phyloP scores from a whole-genome alignment of 495 filamentous ascomycete genomes.

The Corynascus novoguineensis region DNA sequence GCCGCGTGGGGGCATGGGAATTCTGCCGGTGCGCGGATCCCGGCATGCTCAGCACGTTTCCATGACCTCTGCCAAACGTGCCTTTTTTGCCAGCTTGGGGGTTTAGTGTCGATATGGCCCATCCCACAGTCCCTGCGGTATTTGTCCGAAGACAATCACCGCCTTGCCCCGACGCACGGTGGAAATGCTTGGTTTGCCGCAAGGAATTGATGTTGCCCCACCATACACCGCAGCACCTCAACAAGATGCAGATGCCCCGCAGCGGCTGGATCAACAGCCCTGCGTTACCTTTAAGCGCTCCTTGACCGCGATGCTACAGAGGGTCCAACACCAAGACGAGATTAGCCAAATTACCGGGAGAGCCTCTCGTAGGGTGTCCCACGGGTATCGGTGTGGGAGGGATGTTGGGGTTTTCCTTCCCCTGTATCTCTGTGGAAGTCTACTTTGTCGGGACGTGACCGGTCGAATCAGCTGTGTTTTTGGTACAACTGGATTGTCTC shows the following conservation, averaged over 20 bases:
- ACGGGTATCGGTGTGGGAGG: not conserved
- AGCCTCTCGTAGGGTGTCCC: not conserved
- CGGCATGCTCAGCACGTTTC: constrained; percentile 4
- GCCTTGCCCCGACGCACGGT: not conserved
- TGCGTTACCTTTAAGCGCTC: not conserved
- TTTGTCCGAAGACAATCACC: constrained; percentile 12
- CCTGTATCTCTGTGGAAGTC: too few relatives aligned
- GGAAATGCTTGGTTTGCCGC: too few relatives aligned
- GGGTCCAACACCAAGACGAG: constrained; percentile 12
- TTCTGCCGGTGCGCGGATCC: constrained; percentile 16
- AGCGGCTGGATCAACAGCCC: not conserved
- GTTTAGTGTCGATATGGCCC: constrained; percentile 2
- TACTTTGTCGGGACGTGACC: too few relatives aligned
- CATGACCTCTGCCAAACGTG: constrained; percentile 15
- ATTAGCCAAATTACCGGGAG: not conserved
- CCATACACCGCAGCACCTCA: constrained; percentile 7
- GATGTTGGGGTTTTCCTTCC: not conserved
- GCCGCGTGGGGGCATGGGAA: constrained; percentile 12
- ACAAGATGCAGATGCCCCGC: constrained; percentile 9
- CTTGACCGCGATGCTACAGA: constrained; percentile 24
- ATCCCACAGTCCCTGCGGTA: constrained; percentile 11
- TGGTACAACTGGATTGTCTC: too few relatives aligned
- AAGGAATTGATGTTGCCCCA: not conserved
- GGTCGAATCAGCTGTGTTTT: too few relatives aligned
- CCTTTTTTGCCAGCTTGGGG: constrained; percentile 15